Conservation (phyloP, 768 basidiomycete species). For the Pisolithus marmoratus region DNA sequence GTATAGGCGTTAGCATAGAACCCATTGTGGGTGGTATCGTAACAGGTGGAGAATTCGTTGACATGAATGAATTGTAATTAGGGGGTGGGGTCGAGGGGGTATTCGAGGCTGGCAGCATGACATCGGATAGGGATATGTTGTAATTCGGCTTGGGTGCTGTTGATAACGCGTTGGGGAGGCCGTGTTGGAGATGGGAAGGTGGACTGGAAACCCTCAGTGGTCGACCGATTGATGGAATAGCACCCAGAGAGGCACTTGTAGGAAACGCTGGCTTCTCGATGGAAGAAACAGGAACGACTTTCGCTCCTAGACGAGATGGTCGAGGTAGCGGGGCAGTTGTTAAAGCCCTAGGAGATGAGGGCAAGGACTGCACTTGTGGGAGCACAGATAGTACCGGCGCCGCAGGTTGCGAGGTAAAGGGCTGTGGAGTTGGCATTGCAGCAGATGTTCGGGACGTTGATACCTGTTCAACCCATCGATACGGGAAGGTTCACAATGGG, state of each 20-base stretch:
- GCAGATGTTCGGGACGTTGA: conserved; percentile 9
- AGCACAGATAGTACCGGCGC: conserved; percentile 7
- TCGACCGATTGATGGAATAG: conserved; percentile 1
- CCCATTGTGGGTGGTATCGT: conserved; percentile 36
- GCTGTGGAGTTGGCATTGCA: conserved; percentile 12
- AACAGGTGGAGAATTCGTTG: conserved; percentile 16
- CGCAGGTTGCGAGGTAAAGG: conserved; percentile 10
- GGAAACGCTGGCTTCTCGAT: conserved; percentile 28
- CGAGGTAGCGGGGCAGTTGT: conserved; percentile 27
- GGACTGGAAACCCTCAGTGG: conserved; percentile 15
- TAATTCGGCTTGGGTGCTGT: conserved; percentile 48
- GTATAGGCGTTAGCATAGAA: conserved; percentile 54
- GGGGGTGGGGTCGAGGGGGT: conserved; percentile 6
- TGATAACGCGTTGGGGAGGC: conserved; percentile 6
- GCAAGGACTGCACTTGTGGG: conserved; percentile 31
- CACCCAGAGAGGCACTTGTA: conserved; percentile 15
- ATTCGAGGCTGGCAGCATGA: conserved; percentile 16
- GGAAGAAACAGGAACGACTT: conserved; percentile 30
- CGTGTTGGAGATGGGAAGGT: conserved; percentile 15
- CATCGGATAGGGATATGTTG: conserved; percentile 41
- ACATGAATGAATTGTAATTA: conserved; percentile 12
- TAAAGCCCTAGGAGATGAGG: conserved; percentile 32
- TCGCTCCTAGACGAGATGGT: conserved; percentile 37
- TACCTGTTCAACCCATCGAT: conserved; percentile 10
- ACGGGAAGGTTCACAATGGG: background rate